Evolutionary conservation across 805 yeast genomes (phyloP).

Genomic region (Yarrowia divulgata): DNA sequence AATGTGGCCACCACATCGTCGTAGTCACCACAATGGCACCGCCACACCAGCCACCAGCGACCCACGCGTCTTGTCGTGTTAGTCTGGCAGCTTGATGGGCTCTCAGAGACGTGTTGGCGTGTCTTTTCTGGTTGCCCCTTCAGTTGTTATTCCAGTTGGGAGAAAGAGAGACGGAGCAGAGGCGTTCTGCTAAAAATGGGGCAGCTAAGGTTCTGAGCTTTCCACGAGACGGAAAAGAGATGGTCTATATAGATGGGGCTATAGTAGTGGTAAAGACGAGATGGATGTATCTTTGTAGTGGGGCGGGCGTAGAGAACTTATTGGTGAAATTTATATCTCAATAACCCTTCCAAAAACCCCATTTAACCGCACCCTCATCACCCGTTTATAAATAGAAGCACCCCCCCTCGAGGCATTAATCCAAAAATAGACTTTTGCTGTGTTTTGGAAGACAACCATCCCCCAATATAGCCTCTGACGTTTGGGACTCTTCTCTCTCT

Average conservation of each 20-base stretch:
- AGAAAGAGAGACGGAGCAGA: neutral
- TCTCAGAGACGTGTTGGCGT: conserved; percentile 8
- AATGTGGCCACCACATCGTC: no score
- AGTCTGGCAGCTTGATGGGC: no score
- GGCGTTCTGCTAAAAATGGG: conserved; percentile 14
- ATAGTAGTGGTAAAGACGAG: no score
- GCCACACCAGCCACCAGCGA: conserved; percentile 34
- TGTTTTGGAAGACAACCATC: conserved; percentile 14
- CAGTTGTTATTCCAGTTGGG: neutral
- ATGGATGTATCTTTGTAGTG: no score
- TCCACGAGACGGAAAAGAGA: neutral
- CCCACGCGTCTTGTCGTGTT: neutral
- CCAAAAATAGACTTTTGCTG: conserved; percentile 24
- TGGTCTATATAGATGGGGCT: no score
- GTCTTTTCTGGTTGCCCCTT: conserved; percentile 14
- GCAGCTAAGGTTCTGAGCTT: conserved; percentile 7
- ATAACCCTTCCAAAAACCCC: neutral
- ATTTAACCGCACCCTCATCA: no score
- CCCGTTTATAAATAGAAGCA: conserved; percentile 10
- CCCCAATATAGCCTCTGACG: conserved; percentile 26
- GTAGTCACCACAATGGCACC: neutral
- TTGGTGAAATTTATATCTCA: no score
- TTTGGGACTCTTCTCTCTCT: neutral
- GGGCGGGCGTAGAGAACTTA: no score
- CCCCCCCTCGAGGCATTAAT: conserved; percentile 30